Conservation (phyloP, 371 early-diverging fungal species). For the Lichtheimia ornata region DNA sequence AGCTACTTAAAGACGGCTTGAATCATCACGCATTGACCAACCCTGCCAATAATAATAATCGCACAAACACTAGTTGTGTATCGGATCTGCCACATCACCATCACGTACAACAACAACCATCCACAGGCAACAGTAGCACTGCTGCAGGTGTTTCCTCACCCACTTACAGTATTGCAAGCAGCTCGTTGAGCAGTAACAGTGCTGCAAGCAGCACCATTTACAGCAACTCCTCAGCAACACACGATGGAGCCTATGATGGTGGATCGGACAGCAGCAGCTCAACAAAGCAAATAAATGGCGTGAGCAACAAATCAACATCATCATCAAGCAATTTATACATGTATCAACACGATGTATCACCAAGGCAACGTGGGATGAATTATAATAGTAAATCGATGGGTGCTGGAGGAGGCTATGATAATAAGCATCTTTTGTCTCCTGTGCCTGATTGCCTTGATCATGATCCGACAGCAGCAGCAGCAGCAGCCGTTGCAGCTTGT, state of each 20-base stretch:
- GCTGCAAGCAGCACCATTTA: not conserved
- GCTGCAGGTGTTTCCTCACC: conserved; percentile 1
- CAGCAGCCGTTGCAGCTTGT: conserved; percentile 4
- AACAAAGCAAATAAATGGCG: too few species aligned
- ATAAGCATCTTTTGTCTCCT: conserved; percentile 11
- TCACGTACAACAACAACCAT: too few species aligned
- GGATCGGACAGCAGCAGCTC: not conserved
- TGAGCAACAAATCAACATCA: too few species aligned
- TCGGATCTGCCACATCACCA: too few species aligned
- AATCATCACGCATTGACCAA: conserved; percentile 5
- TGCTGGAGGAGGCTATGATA: not conserved
- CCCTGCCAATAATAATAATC: not conserved
- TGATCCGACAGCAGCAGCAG: conserved; percentile 3
- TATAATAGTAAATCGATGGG: not conserved
- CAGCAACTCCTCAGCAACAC: too few species aligned
- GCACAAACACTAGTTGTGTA: not conserved
- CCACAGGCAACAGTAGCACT: too few species aligned
- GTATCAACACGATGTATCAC: not conserved
- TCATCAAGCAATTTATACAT: not conserved
- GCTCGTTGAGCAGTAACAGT: conserved; percentile 8
- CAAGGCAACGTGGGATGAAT: not conserved
- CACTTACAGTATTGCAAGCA: conserved; percentile 9
- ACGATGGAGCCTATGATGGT: not conserved
- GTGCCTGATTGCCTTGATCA: conserved; percentile 11
- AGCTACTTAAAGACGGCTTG: conserved; percentile 9